Base-by-base conservation (phyloP, 1,284 basidiomycete genomes). In the Phellopilus nigrolimitatus region DNA sequence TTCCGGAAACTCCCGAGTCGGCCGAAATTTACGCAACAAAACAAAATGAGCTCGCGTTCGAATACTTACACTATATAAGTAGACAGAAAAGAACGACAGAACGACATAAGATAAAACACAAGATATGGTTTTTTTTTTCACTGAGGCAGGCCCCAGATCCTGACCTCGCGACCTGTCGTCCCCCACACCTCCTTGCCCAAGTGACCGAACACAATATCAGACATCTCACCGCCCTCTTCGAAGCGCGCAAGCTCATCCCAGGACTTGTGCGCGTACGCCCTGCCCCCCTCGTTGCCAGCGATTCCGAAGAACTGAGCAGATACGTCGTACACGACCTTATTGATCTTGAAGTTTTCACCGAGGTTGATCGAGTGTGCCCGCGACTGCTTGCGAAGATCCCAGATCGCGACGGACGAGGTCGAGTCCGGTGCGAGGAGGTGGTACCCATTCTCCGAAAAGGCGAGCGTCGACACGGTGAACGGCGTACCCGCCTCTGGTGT, bases 361-460 rank as follows among this genome's bases (percentile, higher is more conserved):
- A 91, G 72, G 42, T 77, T 62, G 61, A 95, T 80, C 15, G 80
- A 76, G 51, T 82, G 76, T 0, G 79, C 72, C 22, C 76, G 62
- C 66, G 82, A 84, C 64, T 84, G 84, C 68, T 98, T 98, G 57
- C 97, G 87, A 53, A 99, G 73, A 70, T 99, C 97, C 86, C 95
- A 97, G 52, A 99, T 79, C 51, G 92, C 89, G 54, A 95, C 84
- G 1, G 88, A 83, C 12, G 86, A 82, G 31, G 77, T 71, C 13
- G 82, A 80, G 59, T 82, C 79, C 19, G 88, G 89, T 0, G 89
- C 87, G 15, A 94, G 81, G 59, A 99, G 88, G 65, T 94, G 91
- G 72, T 97, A 99, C 2, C 95, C 95, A 65, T 99, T 99, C 70
- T 98, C 97, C 41, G 91, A 94, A 76, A 99, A 98, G 38, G 86